Conservation (phyloP, 163 green algal species). For the Chlamydomonas reinhardtii region DNA sequence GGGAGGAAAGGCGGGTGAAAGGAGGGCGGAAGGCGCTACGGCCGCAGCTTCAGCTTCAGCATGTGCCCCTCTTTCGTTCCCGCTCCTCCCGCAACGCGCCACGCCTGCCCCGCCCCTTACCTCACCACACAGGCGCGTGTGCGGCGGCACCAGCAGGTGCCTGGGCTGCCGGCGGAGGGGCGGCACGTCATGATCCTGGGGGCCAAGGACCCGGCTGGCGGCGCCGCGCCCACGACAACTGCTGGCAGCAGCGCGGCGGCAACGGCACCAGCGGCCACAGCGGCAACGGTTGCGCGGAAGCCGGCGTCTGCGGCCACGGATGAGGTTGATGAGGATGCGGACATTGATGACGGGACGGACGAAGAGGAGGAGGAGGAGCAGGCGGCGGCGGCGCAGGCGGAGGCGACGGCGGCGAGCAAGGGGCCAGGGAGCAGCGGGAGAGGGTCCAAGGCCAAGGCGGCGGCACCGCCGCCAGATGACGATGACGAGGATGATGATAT, state of each 20-base stretch:
- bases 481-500: neutral
- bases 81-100: no score
- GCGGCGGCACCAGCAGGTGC: conserved; percentile 54
- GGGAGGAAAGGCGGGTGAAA: neutral
- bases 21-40: neutral
- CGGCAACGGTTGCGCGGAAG: no score
- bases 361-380: neutral
- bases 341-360: neutral
- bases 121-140: conserved; percentile 55
- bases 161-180: neutral
- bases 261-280: neutral
- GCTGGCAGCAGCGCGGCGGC: no score
- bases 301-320: neutral
- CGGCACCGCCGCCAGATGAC: neutral
- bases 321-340: neutral
- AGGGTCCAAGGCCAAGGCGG: neutral
- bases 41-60: no score
- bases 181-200: conserved; percentile 29
- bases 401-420: neutral
- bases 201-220: conserved; percentile 10
- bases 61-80: no score
- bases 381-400: neutral
- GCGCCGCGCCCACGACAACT: neutral
- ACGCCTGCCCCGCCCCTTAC: no score
- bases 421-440: no score